These are phyloP conservation scores for Metschnikowia drakensbergensis DNA, from an alignment of 805 yeast genomes.

Conservation along the genomic window DNA sequence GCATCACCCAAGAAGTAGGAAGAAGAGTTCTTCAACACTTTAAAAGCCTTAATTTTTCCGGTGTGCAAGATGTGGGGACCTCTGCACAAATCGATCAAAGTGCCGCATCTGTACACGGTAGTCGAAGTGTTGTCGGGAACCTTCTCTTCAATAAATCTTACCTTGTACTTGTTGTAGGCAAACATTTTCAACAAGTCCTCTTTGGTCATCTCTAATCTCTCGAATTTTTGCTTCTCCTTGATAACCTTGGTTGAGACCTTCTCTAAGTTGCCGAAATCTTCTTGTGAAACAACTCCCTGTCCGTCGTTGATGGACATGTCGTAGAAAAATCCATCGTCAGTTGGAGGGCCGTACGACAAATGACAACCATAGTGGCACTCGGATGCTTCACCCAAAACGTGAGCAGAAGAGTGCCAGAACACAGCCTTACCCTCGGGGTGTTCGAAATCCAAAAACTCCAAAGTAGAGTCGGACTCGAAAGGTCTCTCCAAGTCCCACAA, in stretches of 20 bases:
- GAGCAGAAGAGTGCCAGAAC: slow-evolving; percentile 99
- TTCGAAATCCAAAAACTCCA: slow-evolving; percentile 88
- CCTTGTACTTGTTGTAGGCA: slow-evolving; percentile 92
- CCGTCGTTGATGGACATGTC: slow-evolving; percentile 86
- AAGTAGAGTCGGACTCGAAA: slow-evolving; percentile 61
- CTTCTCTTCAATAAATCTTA: slow-evolving; percentile 77
- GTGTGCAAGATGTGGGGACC: slow-evolving; percentile 99
- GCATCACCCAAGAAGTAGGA: slow-evolving; percentile 95
- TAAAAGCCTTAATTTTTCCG: slow-evolving; percentile 91
- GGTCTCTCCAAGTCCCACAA: slow-evolving; percentile 97
- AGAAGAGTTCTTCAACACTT: slow-evolving; percentile 90
- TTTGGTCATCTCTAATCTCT: slow-evolving; percentile 87
- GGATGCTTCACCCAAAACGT: slow-evolving; percentile 95
- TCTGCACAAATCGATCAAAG: slow-evolving; percentile 91
- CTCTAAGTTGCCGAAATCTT: slow-evolving; percentile 82
- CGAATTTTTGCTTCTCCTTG: slow-evolving; percentile 93
- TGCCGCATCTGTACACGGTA: slow-evolving; percentile 97
- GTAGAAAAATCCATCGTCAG: slow-evolving; percentile 95
- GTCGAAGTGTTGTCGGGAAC: slow-evolving; percentile 95
- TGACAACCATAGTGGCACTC: slow-evolving; percentile 96
- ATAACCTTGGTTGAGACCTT: slow-evolving; percentile 83
- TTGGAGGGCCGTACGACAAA: slow-evolving; percentile 87
- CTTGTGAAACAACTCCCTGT: slow-evolving; percentile 63
- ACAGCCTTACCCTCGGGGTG: slow-evolving; percentile 92
- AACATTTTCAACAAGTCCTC: slow-evolving; percentile 92